These are phyloP conservation scores for Tetracladium maxilliforme DNA, from an alignment of 2,329 filamentous ascomycete genomes.

Conservation along the genomic window DNA sequence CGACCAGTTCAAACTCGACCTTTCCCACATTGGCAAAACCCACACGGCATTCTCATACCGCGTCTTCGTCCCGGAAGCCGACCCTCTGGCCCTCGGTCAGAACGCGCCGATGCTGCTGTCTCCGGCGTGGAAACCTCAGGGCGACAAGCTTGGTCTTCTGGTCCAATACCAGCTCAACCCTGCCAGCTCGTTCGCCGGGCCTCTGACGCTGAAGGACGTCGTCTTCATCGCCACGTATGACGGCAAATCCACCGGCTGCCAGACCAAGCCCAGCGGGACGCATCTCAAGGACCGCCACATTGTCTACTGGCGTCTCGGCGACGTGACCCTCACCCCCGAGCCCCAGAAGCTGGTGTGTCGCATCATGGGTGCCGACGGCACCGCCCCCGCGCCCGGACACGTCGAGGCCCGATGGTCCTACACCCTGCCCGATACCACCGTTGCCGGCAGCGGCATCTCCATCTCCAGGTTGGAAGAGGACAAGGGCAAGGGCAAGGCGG, in stretches of 20 bases:
- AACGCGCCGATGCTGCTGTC: conserved; percentile 48
- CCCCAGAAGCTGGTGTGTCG: conserved; percentile 69
- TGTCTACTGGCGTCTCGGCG: conserved; percentile 69
- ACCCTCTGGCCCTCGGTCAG: conserved; percentile 28
- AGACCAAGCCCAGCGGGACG: conserved; percentile 67
- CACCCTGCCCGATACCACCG: conserved; percentile 22
- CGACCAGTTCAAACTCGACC: conserved; percentile 68
- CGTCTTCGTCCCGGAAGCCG: conserved; percentile 53
- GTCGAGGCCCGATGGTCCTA: conserved; percentile 62
- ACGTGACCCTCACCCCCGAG: conserved; percentile 50
- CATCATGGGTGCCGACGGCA: conserved; percentile 57
- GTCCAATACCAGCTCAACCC: conserved; percentile 78
- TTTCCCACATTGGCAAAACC: conserved; percentile 56
- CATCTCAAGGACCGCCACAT: conserved; percentile 64
- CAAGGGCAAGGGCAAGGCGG: conserved; percentile 32
- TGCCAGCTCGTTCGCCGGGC: conserved; percentile 27
- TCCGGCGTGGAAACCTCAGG: conserved; percentile 64
- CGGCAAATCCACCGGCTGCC: conserved; percentile 50
- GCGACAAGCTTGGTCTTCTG: conserved; percentile 74
- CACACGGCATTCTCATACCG: conserved; percentile 87
- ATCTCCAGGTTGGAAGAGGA: conserved; percentile 37
- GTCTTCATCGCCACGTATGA: conserved; percentile 60
- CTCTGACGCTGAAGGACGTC: conserved; percentile 58
- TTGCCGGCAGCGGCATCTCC: conserved; percentile 48
- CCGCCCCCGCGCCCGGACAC: conserved; percentile 56